phyloP scores from a whole-genome alignment of 768 basidiomycete genomes.

The Lepiota venenata region DNA sequence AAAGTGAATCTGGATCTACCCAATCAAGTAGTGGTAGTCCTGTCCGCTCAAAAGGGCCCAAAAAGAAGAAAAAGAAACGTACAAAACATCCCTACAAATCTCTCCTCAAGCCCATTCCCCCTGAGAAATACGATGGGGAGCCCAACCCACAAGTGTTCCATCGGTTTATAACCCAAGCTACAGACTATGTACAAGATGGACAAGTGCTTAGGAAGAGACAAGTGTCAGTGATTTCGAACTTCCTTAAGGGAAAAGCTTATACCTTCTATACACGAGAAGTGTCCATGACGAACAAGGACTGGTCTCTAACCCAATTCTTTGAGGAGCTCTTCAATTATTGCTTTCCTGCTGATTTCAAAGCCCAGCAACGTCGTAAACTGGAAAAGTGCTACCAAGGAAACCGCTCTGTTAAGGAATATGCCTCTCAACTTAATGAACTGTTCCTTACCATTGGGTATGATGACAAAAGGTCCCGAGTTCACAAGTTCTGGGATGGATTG shows the following conservation, averaged over 20 bases:
- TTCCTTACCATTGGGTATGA: constrained; percentile 28
- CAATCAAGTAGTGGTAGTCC: no score
- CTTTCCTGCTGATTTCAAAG: constrained; percentile 27
- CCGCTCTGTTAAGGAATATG: constrained; percentile 26
- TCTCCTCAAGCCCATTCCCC: constrained; percentile 16
- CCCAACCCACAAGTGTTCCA: constrained; percentile 14
- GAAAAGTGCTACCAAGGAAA: constrained; percentile 19
- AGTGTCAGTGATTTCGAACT: constrained; percentile 16
- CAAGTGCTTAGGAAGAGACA: constrained; percentile 4
- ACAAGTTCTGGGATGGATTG: constrained; percentile 32
- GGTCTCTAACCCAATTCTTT: constrained; percentile 24
- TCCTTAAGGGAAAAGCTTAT: no score
- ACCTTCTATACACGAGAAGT: constrained; percentile 24
- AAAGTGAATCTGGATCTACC: no score
- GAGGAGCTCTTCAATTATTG: constrained; percentile 27
- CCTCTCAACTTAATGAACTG: constrained; percentile 29
- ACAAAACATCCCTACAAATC: no score
- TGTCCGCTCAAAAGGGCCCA: no score
- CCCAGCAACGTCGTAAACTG: constrained; percentile 21
- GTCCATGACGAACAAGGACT: constrained; percentile 11
- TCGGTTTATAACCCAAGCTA: constrained; percentile 17
- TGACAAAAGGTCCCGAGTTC: constrained; percentile 23
- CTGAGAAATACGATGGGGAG: constrained; percentile 18
- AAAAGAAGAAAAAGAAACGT: no score
- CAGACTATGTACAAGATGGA: constrained; percentile 17